Evolutionary conservation across 108 stramenopile genomes (phyloP).

Genomic region (Craspedostauros australis): DNA sequence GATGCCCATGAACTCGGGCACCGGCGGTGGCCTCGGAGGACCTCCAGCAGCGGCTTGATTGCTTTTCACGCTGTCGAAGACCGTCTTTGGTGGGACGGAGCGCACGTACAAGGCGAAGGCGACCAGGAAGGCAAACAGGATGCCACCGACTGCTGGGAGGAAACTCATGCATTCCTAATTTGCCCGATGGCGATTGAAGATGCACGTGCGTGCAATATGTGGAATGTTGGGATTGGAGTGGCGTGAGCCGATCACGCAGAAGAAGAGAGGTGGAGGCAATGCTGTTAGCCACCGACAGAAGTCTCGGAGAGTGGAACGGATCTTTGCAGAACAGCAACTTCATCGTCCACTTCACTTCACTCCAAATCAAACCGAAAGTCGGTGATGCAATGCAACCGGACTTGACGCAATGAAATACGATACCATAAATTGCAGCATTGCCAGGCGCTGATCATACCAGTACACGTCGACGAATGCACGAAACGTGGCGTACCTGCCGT

Average conservation of each 20-base stretch:
- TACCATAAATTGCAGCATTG: not conserved
- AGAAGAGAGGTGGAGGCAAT: too few relatives aligned
- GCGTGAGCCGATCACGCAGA: too few relatives aligned
- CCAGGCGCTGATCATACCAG: not conserved
- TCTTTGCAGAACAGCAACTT: too few relatives aligned
- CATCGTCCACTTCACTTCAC: too few relatives aligned
- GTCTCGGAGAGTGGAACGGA: too few relatives aligned
- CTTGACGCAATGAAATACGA: not conserved
- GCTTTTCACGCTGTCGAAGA: not conserved
- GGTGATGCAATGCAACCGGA: not conserved
- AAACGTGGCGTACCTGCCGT: constrained; percentile 12
- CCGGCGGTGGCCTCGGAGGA: not conserved
- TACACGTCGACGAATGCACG: too few relatives aligned
- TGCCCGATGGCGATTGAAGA: too few relatives aligned
- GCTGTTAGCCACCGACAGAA: too few relatives aligned
- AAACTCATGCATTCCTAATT: constrained; percentile 25
- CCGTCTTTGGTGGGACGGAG: constrained; percentile 21
- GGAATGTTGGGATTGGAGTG: too few relatives aligned
- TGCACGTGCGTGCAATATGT: too few relatives aligned
- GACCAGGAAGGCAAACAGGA: constrained; percentile 12
- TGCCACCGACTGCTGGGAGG: constrained; percentile 17
- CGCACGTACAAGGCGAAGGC: constrained; percentile 23
- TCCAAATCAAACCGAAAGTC: constrained; percentile 1
- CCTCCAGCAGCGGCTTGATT: not conserved
- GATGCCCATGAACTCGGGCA: constrained; percentile 3